These are phyloP conservation scores for Geotrichum bryndzae DNA, from an alignment of 1,139 yeast species.

Conservation along the genomic window DNA sequence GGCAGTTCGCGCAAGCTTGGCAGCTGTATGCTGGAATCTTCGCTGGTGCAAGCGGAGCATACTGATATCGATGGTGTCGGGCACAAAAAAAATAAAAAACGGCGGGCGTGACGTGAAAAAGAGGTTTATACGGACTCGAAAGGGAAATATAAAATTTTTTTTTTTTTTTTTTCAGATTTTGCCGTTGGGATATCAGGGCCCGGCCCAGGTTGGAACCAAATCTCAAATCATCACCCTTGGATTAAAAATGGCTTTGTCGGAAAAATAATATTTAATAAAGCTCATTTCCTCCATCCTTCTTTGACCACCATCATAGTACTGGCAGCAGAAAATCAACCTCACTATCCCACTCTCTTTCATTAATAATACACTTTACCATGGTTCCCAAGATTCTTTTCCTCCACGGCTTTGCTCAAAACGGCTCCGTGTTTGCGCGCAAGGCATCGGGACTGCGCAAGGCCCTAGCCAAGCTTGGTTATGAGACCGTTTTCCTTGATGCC, in stretches of 20 bases:
- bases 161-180: neutral
- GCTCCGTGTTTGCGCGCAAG: constrained; percentile 66
- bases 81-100: neutral
- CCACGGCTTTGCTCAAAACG: constrained; percentile 61
- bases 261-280: too few species aligned
- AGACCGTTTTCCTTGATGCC: constrained; percentile 71
- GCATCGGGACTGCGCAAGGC: constrained; percentile 73
- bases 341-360: too few species aligned
- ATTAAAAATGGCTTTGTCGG: neutral
- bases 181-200: neutral
- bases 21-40: neutral
- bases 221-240: neutral
- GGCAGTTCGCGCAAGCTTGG: neutral
- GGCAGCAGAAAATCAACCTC: too few species aligned
- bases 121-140: neutral
- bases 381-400: constrained; percentile 42
- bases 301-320: too few species aligned
- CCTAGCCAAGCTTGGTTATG: constrained; percentile 58
- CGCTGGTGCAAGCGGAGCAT: neutral
- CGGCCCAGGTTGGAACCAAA: neutral
- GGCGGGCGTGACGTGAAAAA: neutral
- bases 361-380: neutral
- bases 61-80: neutral
- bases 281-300: neutral
- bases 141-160: neutral